phyloP scores from a whole-genome alignment of 306 rosid species.

The Cajanus cajan region DNA sequence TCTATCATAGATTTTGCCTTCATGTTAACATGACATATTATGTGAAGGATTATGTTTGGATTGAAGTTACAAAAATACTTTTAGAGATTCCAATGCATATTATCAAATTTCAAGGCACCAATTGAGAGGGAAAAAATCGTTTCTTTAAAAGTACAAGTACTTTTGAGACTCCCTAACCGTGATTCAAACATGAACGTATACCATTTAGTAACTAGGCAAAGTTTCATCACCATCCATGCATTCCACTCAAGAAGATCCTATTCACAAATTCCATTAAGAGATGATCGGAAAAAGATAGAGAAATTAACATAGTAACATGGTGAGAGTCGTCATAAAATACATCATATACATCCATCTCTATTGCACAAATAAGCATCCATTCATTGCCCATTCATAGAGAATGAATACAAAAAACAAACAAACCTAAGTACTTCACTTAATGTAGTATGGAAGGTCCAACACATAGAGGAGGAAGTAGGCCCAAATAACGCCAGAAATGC shows the following conservation, averaged over 20 bases:
- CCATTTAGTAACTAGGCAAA: neutral
- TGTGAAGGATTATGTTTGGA: too few species aligned
- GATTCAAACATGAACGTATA: neutral
- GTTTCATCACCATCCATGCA: neutral
- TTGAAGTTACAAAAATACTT: too few species aligned
- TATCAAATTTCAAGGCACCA: too few species aligned
- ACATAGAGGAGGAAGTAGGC: slow-evolving; percentile 82
- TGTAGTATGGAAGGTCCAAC: slow-evolving; percentile 74
- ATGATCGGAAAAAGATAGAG: neutral
- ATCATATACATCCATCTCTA: slow-evolving; percentile 36
- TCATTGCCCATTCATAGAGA: slow-evolving; percentile 1
- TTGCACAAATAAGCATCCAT: slow-evolving; percentile 15
- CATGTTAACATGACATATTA: too few species aligned
- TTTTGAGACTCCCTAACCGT: too few species aligned
- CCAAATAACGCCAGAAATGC: slow-evolving; percentile 92
- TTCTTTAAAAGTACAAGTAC: too few species aligned
- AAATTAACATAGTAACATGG: slow-evolving; percentile 1
- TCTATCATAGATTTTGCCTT: too few species aligned
- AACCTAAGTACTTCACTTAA: slow-evolving; percentile 50
- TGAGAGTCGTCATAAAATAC: slow-evolving; percentile 33
- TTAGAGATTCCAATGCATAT: too few species aligned
- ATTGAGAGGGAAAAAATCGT: too few species aligned
- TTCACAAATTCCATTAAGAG: neutral
- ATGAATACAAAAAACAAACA: neutral
- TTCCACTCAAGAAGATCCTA: neutral